phyloP scores from a whole-genome alignment of 306 rosid species.

The Quercus mongolica region DNA sequence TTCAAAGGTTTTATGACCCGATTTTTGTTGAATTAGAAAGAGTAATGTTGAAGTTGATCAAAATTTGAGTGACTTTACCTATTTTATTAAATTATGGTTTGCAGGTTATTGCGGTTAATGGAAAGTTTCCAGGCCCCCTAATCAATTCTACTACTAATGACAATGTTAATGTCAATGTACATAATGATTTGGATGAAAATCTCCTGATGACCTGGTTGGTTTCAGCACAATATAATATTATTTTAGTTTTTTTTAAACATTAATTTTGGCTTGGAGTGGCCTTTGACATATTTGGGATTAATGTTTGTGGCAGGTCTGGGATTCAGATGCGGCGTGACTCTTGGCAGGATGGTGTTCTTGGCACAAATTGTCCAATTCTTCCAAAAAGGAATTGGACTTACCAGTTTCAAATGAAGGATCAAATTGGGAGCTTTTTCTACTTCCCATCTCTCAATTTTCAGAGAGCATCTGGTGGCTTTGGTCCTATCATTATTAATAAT shows the following conservation, averaged over 20 bases:
- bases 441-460: conserved; percentile 74
- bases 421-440: conserved; percentile 90
- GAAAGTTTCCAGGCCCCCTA: conserved; percentile 74
- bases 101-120: conserved; percentile 79
- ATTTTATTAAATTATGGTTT: conserved; percentile 10
- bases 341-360: too few relatives aligned
- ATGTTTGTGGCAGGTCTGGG: too few relatives aligned
- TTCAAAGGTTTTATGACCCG: not conserved
- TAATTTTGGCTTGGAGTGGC: not conserved
- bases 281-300: not conserved
- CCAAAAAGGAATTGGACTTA: conserved; percentile 89
- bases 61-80: not conserved
- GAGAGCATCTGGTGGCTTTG: conserved; percentile 91
- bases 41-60: not conserved
- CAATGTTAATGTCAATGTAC: conserved; percentile 60
- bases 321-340: too few relatives aligned
- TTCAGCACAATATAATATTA: not conserved
- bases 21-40: not conserved
- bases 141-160: conserved; percentile 75
- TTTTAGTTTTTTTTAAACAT: not conserved
- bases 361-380: conserved; percentile 92
- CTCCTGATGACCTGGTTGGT: conserved; percentile 78
- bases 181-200: conserved; percentile 67
- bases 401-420: conserved; percentile 90
- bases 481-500: conserved; percentile 63